Conservation (phyloP, 139 green algal species). For the Axilococcus clingmanii region DNA sequence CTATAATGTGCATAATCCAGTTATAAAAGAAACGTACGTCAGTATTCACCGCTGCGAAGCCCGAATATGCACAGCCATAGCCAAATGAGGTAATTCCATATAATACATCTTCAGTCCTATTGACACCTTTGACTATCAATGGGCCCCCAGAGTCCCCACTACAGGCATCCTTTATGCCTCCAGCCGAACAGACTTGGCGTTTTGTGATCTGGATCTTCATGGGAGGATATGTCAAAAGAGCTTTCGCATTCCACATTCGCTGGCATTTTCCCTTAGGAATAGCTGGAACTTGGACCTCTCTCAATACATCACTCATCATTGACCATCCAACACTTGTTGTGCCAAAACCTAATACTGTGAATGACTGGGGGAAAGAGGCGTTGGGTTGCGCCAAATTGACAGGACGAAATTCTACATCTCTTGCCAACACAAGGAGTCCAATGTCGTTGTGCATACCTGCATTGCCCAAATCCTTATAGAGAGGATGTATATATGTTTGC, state of each 20-base stretch:
- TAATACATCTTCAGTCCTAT: slow-evolving; percentile 5
- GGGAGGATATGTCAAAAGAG: not conserved
- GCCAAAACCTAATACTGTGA: slow-evolving; percentile 4
- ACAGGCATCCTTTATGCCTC: slow-evolving; percentile 2
- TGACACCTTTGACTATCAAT: slow-evolving; percentile 3
- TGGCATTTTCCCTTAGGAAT: not conserved
- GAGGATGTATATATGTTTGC: no score
- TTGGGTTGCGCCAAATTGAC: no score
- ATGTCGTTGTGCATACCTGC: no score
- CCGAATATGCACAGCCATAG: slow-evolving; percentile 6
- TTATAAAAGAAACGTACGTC: no score
- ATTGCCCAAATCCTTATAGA: no score
- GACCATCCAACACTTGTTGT: slow-evolving; percentile 1
- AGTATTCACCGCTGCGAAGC: no score
- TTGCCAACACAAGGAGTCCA: no score
- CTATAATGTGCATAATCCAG: no score
- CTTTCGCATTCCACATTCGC: slow-evolving; percentile 4
- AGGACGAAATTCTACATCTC: no score
- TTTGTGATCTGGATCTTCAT: slow-evolving; percentile 5
- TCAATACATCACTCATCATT: not conserved
- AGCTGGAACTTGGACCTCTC: slow-evolving; percentile 1
- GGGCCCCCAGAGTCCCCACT: slow-evolving; percentile 7
- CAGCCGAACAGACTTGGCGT: slow-evolving; percentile 2
- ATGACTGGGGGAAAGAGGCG: slow-evolving; percentile 1
- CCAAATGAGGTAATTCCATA: slow-evolving; percentile 10